phyloP scores from a whole-genome alignment of 352 stramenopile genomes.

The Labyrinthula sp. region DNA sequence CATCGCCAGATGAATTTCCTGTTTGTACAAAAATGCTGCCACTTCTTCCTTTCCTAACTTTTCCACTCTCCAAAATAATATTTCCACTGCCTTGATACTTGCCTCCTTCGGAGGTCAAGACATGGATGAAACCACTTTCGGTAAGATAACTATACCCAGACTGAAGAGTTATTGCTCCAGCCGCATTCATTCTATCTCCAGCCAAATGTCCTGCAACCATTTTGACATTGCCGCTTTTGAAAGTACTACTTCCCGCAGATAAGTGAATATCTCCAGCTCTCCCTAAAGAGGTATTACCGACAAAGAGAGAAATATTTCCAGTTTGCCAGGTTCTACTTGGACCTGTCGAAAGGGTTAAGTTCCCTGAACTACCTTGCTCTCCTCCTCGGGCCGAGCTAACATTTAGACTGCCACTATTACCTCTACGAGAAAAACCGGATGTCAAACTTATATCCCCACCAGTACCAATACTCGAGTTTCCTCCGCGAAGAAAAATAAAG shows the following conservation, averaged over 20 bases:
- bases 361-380: constrained; percentile 47
- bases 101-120: no score
- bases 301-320: constrained; percentile 19
- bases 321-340: constrained; percentile 1
- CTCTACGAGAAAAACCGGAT: constrained; percentile 34
- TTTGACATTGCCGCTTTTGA: no score
- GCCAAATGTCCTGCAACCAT: no score
- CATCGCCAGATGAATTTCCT: no score
- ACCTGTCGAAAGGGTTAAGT: constrained; percentile 45
- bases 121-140: no score
- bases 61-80: no score
- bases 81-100: no score
- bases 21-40: no score
- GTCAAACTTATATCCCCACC: constrained; percentile 39
- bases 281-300: constrained; percentile 15
- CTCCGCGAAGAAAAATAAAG: constrained; percentile 45
- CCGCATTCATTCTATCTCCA: no score
- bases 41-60: no score
- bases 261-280: constrained; percentile 16
- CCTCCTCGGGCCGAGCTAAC: constrained; percentile 52
- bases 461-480: constrained; percentile 39
- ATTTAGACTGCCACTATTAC: constrained; percentile 50
- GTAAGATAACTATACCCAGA: no score
- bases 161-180: no score
- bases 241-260: constrained; percentile 3